Evolutionary conservation across 2,329 filamentous ascomycete species (phyloP), one percentile per base, ranked within the genome.

Genomic region (Ophiosphaerella narmari): DNA sequence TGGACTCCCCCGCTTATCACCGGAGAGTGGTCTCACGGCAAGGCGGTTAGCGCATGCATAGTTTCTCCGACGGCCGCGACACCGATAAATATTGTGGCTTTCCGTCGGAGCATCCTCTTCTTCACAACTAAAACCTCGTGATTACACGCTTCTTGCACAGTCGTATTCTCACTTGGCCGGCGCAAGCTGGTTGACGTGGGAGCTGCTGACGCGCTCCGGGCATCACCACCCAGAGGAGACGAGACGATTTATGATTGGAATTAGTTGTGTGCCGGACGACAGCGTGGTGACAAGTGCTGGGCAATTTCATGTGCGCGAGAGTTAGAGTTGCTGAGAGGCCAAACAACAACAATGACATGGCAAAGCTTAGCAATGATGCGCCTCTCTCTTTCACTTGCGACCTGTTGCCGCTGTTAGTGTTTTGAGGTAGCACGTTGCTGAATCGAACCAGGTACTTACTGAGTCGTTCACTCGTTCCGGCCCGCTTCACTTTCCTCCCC

Each of bases 111-210:
- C 33, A 16, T 41, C 38, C 49, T 72, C 72, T 77, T 82, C 80
- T 76, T 84, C 74, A 82, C 85, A 90, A 90, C 87, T 90, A 90
- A 84, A 84, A 83, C 86, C 87, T 86, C 73, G 80, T 87, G 87
- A 91, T 82, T 88, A 89, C 86, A 79, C 78, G 81, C 83, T 82
- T 81, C 70, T 76, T 74, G 71, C 74, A 70, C 79, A 81, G 76
- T 71, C 65, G 50, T 74, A 86, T 78, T 70, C 80, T 82, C 77
- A 82, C 76, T 76, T 74, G 74, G 59, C 67, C 73, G 56, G 67
- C 77, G 74, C 76, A 74, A 67, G 72, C 74, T 76, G 78, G 67
- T 35, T 50, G 71, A 73, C 59, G 75, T 74, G 77, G 76, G 76
- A 74, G 77, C 65, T 78, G 76, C 67, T 77, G 77, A 77, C 54